phyloP scores from a whole-genome alignment of 2,329 filamentous ascomycete species.

The Seiridium unicorne region DNA sequence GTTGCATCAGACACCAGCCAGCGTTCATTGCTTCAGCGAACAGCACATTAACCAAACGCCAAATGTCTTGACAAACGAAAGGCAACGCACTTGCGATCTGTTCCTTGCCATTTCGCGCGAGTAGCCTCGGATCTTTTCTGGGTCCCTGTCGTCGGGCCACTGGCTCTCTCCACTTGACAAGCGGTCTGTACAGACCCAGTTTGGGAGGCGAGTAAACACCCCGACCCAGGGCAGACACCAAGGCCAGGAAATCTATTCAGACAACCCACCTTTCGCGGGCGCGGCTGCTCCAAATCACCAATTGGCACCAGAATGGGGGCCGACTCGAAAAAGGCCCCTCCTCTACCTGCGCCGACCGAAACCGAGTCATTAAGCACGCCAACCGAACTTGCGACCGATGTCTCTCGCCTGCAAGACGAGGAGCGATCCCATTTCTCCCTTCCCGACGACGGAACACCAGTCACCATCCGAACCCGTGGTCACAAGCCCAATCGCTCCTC shows the following conservation, averaged over 20 bases:
- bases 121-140: not conserved
- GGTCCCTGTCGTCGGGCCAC: not conserved
- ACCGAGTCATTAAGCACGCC: constrained; percentile 62
- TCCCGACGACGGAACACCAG: constrained; percentile 83
- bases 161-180: not conserved
- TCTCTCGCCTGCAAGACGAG: constrained; percentile 57
- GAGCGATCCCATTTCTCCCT: constrained; percentile 76
- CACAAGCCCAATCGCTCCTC: constrained; percentile 66
- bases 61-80: constrained; percentile 7
- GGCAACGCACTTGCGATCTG: not conserved
- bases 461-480: constrained; percentile 82
- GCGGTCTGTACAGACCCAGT: constrained; percentile 2
- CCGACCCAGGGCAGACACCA: not conserved
- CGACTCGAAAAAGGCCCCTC: constrained; percentile 57
- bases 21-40: not conserved
- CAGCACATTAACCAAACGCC: not conserved
- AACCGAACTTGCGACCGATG: constrained; percentile 63
- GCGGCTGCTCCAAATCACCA: not conserved
- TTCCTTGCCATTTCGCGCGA: not conserved
- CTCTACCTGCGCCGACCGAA: constrained; percentile 77
- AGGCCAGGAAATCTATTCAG: not conserved
- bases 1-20: too few species aligned
- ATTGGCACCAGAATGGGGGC: constrained; percentile 47
- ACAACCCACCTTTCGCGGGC: not conserved
- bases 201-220: constrained; percentile 5